Base-by-base conservation (phyloP, 768 basidiomycete species). In the Amylocystis lapponica region DNA sequence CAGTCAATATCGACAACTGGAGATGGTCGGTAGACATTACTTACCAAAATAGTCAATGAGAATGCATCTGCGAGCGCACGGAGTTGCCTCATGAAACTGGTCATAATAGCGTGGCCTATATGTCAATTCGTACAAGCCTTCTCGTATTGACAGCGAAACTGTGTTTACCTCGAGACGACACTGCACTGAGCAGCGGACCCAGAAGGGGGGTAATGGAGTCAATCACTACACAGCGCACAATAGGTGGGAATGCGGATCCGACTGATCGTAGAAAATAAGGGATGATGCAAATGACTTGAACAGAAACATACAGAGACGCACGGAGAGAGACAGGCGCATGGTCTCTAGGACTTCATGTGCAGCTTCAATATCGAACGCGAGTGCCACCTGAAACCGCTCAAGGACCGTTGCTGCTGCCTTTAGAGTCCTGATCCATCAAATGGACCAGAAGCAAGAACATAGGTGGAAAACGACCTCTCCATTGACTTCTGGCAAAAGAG, bases 71-170 rank as follows among this genome's bases (percentile, higher is more conserved):
- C 69, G 25, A 79, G 58, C 1, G 56, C 51, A 36, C 78, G 74
- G 20, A 88, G 68, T 40, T 79, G 72, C 2, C 71, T 74, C 80
- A 88, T 86, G 43, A 88, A 76, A 2, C 72, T 70, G 0, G 73
- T 74, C 84, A 88, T 87, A 14, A 75, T 63, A 0, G 84, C 80
- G 56, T 90, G 86, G 4, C 87, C 68, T 68, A 23, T 5, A n/a
- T n/a, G n/a, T n/a, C n/a, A n/a, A n/a, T n/a, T n/a, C n/a, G n/a
- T n/a, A n/a, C n/a, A n/a, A n/a, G n/a, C n/a, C n/a, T n/a, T 23
- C 16, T n/a, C 5, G 21, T 20, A 16, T 10, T 27, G 30, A 25
- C 9, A 26, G 13, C 14, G 39, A n/a, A 14, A 45, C n/a, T 50
- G 8, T 31, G 2, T 11, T 10, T 38, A 64, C 68, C 86, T 64